Conservation (phyloP, 805 yeast species). For the Ogataea nakhonphanomensis region DNA sequence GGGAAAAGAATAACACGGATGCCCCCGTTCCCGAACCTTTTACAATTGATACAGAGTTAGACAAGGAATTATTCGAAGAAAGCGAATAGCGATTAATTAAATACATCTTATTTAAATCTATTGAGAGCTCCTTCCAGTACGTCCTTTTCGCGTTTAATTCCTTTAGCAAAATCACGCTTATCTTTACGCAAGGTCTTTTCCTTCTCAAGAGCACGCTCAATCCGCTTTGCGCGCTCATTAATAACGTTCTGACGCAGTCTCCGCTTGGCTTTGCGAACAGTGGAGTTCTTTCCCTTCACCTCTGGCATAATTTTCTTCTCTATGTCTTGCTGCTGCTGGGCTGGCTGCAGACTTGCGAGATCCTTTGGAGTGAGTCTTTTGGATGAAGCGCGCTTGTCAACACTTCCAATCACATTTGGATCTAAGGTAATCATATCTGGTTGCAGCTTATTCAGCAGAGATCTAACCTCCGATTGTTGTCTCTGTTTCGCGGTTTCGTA, state of each 20-base stretch:
- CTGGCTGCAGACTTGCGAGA: conserved; percentile 39
- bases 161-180: conserved; percentile 40
- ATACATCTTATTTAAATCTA: conserved; percentile 38
- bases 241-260: conserved; percentile 82
- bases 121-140: conserved; percentile 46
- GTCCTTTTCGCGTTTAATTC: conserved; percentile 52
- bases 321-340: conserved; percentile 37
- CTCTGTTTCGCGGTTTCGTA: conserved; percentile 89
- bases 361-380: conserved; percentile 64
- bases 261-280: conserved; percentile 73
- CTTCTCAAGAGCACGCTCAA: conserved; percentile 66
- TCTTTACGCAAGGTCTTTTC: conserved; percentile 71
- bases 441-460: conserved; percentile 78
- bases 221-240: conserved; percentile 76
- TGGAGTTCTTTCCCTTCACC: conserved; percentile 77
- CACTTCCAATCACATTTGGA: conserved; percentile 82
- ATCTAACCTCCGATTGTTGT: conserved; percentile 86
- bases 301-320: conserved; percentile 63
- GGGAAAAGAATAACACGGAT: conserved; percentile 69
- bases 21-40: conserved; percentile 76
- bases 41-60: conserved; percentile 47
- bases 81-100: conserved; percentile 18
- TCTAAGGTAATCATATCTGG: conserved; percentile 92
- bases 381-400: conserved; percentile 64
- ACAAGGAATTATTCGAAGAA: conserved; percentile 27